Base-by-base conservation (phyloP, 2,329 filamentous ascomycete genomes). In the Epichloe gansuensis region DNA sequence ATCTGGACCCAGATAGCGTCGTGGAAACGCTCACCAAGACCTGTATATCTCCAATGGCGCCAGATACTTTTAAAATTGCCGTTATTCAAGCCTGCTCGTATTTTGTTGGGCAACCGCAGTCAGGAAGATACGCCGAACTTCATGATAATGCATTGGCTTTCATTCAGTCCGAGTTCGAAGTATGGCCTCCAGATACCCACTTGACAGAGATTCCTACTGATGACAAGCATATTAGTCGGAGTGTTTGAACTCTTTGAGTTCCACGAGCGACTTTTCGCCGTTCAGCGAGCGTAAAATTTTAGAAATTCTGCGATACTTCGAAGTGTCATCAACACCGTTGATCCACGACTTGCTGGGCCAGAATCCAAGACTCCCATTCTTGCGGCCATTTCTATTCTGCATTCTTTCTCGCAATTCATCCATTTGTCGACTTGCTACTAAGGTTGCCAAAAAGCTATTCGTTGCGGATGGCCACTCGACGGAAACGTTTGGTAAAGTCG, bases 1-100 rank as follows among this genome's bases (percentile, higher is more conserved):
- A 84, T 57, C 68, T 86, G 38, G 80, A 78, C 59, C 74, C 81
- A 51, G 78, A 82, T 47, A 71, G 72, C 50, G 77, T 74, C 53
- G 71, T 81, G 47, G 77, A 79, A 43, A 74, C 72, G 23, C 71
- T 86, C 13, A 71, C 76, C 3, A 73, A 77, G 46, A 67, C 70
- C 8, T 85, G 82, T 56, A 72, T 84, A 46, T 70, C 75, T 38
- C 65, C 74, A n/a, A 73, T 70, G 51, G 71, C 81, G 1, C 80
- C 82, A 8, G 67, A 73, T 50, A 73, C 69, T 50, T 84, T 83
- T 64, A 83, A 82, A 62, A 72, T 83, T 45, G 78, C 81, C 8
- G 72, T 80, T 27, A 73, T 84, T 23, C 78, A 81, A 61, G 77
- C 76, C 11, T 84, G 81, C 58, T 75, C 76, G 39, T 78, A 83